Base-by-base conservation (phyloP, 2,329 filamentous ascomycete genomes). In the Orbilia ellipsospora region DNA sequence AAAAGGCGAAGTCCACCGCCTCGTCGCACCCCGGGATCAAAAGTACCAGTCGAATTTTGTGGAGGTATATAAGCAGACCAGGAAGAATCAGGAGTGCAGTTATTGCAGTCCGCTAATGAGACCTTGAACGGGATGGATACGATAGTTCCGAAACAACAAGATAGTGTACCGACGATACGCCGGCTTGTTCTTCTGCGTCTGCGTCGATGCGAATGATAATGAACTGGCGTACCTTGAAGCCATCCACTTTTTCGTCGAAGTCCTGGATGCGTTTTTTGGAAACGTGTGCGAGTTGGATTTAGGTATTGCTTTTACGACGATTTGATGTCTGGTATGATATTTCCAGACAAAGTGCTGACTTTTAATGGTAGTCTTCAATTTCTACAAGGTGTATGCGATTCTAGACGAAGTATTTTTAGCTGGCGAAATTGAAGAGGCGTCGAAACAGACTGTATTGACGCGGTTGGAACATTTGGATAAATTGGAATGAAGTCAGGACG, bases 11-110 rank as follows among this genome's bases (percentile, higher is more conserved):
- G 92, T 98, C 80, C 95, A 99, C 87, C 94, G 95, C 77, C 93
- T 99, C 79, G 94, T 99, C 77, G 95, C 95, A 0, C 95, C 95
- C 5, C 92, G 95, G 81, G 95, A 99, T 84, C 95, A 99, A 82
- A 99, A 99, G 83, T 97, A 99, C 86, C 95, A 99, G 83, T 97
- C 93, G 84, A 99, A 99, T 85, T 99, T 99, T 81, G 95, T 99
- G 87, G 95, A 99, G 80, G 90, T 90, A 79, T 83, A 54, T 28
- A 18, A 4, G 23, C 23, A 23, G 23, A 23, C 23, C 23, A 23
- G 23, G 23, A 23, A 23, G 23, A 23, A 48, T 42, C 23, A 31
- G 20, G 15, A 40, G 13, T 48, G 6, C 5, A n/a, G 13, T 48
- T 48, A 61, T 20, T n/a, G 12, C 16, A 6, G 8, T 42, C 10